Conservation (phyloP, 163 green algal species). For the Prototheca wickerhamii region DNA sequence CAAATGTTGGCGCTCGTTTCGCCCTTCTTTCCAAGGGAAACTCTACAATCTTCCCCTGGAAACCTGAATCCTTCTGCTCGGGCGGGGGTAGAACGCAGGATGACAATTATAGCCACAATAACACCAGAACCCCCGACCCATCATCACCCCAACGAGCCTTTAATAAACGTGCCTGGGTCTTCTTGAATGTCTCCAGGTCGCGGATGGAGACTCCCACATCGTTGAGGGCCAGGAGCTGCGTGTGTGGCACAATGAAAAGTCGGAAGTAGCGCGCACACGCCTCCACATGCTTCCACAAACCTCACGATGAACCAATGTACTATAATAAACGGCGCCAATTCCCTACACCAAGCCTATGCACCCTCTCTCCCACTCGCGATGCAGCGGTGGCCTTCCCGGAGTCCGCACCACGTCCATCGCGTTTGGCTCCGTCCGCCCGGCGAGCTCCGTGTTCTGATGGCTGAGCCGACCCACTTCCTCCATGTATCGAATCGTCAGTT, state of each 20-base stretch:
- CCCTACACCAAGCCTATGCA: background rate
- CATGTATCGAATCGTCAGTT: constrained; percentile 67
- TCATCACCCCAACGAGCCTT: background rate
- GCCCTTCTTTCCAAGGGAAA: constrained; percentile 44
- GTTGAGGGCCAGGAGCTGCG: constrained; percentile 50
- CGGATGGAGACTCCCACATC: constrained; percentile 52
- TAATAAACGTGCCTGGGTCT: constrained; percentile 3
- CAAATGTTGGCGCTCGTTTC: constrained; percentile 43
- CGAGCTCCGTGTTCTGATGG: constrained; percentile 59
- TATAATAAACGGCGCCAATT: background rate
- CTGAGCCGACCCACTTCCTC: constrained; percentile 43
- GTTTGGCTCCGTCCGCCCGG: constrained; percentile 55
- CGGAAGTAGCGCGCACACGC: background rate
- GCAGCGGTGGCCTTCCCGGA: no score
- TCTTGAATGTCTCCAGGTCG: constrained; percentile 36
- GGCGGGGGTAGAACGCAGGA: background rate
- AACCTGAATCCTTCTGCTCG: constrained; percentile 20
- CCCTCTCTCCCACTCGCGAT: background rate
- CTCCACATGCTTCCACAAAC: background rate
- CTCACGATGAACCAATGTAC: background rate
- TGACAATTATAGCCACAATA: background rate
- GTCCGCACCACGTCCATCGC: constrained; percentile 55
- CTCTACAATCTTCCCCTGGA: constrained; percentile 42
- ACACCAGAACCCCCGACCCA: background rate
- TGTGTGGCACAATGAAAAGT: background rate